Conservation (phyloP, 352 stramenopile species). For the Phytophthora hybrid region DNA sequence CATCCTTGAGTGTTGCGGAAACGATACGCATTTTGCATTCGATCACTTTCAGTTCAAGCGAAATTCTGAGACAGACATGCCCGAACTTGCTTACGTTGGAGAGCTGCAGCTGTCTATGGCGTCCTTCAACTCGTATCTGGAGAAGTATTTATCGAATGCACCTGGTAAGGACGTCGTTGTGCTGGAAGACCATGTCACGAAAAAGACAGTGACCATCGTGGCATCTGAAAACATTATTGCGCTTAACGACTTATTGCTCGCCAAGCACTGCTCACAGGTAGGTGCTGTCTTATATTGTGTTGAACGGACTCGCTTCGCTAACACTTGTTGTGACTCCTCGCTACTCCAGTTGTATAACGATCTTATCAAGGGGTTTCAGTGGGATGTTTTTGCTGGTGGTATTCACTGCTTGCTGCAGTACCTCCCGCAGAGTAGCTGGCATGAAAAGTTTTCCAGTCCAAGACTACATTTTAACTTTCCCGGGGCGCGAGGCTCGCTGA, state of each 20-base stretch:
- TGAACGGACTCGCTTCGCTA: slow-evolving; percentile 2
- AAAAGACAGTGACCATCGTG: slow-evolving; percentile 74
- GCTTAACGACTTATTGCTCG: slow-evolving; percentile 74
- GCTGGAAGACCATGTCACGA: slow-evolving; percentile 72
- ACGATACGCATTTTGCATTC: slow-evolving; percentile 74
- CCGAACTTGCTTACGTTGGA: slow-evolving; percentile 75
- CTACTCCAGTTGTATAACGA: slow-evolving; percentile 69
- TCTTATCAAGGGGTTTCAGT: slow-evolving; percentile 86
- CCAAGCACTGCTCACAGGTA: slow-evolving; percentile 76
- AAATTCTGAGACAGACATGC: slow-evolving; percentile 49
- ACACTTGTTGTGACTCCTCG: slow-evolving; percentile 5
- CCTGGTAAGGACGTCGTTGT: slow-evolving; percentile 70
- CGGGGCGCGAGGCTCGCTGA: slow-evolving; percentile 62
- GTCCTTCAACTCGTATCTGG: slow-evolving; percentile 79
- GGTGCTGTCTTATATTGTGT: not conserved
- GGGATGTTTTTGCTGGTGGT: slow-evolving; percentile 84
- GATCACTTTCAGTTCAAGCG: slow-evolving; percentile 83
- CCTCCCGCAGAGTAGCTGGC: slow-evolving; percentile 65
- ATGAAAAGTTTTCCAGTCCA: slow-evolving; percentile 73
- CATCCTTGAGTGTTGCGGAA: slow-evolving; percentile 80
- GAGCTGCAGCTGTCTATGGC: slow-evolving; percentile 76
- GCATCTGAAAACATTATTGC: slow-evolving; percentile 79
- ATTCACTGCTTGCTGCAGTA: slow-evolving; percentile 89
- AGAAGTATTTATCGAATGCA: slow-evolving; percentile 72
- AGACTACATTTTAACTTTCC: slow-evolving; percentile 84